Base-by-base conservation (phyloP, 208 protist genomes). In the Leishmania guyanensis region DNA sequence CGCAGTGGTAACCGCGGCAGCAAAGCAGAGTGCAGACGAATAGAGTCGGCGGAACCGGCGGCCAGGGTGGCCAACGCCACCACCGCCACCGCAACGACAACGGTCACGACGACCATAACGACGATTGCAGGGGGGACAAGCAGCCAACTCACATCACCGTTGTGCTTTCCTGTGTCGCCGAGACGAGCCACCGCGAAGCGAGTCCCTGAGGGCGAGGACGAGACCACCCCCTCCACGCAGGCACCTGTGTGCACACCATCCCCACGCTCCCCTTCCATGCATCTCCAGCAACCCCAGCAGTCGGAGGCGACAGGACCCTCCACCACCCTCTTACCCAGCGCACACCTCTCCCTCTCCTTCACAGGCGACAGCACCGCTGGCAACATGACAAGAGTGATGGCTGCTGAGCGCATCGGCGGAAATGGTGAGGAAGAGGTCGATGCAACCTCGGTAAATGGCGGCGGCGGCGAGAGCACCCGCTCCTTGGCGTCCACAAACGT, bases 1-100 rank as follows among this genome's bases (percentile, higher is more conserved):
- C 68, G 20, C 62, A 74, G 48, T 9, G 29, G 56, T 26, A 65
- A 53, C 53, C 54, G n/a, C 54, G 33, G 48, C 66, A 79, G 76
- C 69, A 54, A 53, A 46, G 62, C 2, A 33, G 76, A 85, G 62
- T n/a, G 53, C 39, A 62, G 46, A 17, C 77, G 62, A 20, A 53
- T 48, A 29, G 53, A 56, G 4, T 1, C 39, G 6, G 60, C n/a
- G 75, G 74, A 68, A n/a, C 60, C 64, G 64, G 56, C 16, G 56
- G 74, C 22, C 62, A 73, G 62, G 22, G 16, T 36, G 56, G 53
- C 58, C 39, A 77, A 74, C 48, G 64, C 43, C 33, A 75, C 53
- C 36, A 76, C 43, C n/a, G 29, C 14, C 17, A 51, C 53, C 29
- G 48, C 26, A 48, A 48, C 70, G 6, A 74, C 70, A 51, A 53